A percentile compares a stretch with the other conserved stretches of the same genome.
phyloP scores from a whole-genome alignment of 371 early-diverging fungal species.

The Choanephora cucurbitarum region DNA sequence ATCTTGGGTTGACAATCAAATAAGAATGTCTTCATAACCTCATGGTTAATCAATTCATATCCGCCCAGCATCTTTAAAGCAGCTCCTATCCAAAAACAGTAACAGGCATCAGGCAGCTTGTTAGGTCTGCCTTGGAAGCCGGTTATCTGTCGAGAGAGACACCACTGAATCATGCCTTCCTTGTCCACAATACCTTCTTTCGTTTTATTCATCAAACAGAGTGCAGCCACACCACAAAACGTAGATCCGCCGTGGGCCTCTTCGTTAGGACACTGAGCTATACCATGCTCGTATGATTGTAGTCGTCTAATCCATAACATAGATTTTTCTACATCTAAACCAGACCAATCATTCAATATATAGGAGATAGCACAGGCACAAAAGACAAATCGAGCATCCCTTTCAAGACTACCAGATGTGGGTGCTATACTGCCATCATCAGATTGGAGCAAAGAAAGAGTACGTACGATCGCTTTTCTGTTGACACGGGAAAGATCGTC shows the following conservation, averaged over 20 bases:
- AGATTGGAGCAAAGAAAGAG: constrained; percentile 69
- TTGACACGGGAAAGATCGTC: constrained; percentile 90
- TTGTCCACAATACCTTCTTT: constrained; percentile 61
- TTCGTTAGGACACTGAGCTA: constrained; percentile 75
- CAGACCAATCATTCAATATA: constrained; percentile 88
- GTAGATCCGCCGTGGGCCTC: constrained; percentile 95
- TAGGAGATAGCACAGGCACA: constrained; percentile 86
- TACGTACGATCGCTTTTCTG: constrained; percentile 59
- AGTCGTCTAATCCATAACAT: constrained; percentile 67
- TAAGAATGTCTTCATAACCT: constrained; percentile 59
- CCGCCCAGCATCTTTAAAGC: constrained; percentile 69
- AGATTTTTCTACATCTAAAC: constrained; percentile 66
- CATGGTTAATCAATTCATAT: constrained; percentile 64
- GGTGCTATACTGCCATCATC: constrained; percentile 79
- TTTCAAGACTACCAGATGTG: constrained; percentile 63
- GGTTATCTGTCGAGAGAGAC: constrained; percentile 69
- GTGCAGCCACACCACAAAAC: constrained; percentile 88
- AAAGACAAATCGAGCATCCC: constrained; percentile 90
- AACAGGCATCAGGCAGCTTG: constrained; percentile 95
- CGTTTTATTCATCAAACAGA: constrained; percentile 70
- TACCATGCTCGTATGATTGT: constrained; percentile 81
- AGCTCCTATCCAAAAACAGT: constrained; percentile 98
- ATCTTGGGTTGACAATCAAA: constrained; percentile 58
- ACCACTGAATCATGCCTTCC: constrained; percentile 76
- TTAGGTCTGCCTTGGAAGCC: constrained; percentile 95